Conservation (phyloP, 495 filamentous ascomycete species). For the Eremomyces bilateralis region DNA sequence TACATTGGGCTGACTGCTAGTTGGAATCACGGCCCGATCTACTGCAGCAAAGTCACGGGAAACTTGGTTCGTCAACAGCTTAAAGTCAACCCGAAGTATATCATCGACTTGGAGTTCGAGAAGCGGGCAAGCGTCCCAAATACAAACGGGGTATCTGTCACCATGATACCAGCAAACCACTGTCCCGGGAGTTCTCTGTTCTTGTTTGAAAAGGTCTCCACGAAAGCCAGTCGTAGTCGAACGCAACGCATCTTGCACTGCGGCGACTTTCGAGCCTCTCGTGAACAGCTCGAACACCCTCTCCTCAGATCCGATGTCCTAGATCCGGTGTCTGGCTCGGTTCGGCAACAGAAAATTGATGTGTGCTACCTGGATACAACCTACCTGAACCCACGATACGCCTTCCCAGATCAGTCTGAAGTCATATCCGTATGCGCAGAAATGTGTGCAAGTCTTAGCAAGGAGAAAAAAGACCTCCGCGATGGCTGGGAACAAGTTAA, state of each 20-base stretch:
- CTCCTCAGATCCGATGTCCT: conserved; percentile 51
- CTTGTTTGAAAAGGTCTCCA: conserved; percentile 62
- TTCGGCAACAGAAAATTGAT: conserved; percentile 68
- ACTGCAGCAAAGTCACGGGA: conserved; percentile 78
- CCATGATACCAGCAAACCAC: conserved; percentile 92
- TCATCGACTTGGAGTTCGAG: conserved; percentile 76
- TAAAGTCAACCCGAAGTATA: conserved; percentile 63
- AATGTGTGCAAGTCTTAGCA: conserved; percentile 55
- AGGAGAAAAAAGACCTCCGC: conserved; percentile 28
- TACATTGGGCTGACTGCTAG: conserved; percentile 75
- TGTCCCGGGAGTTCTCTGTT: conserved; percentile 90
- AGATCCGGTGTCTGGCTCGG: conserved; percentile 43
- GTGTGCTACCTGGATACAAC: conserved; percentile 94
- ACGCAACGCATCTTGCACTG: conserved; percentile 75
- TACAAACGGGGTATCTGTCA: conserved; percentile 63
- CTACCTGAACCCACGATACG: conserved; percentile 86
- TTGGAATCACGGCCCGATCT: conserved; percentile 90
- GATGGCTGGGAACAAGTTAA: conserved; percentile 31
- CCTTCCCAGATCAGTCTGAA: conserved; percentile 72
- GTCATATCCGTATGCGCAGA: conserved; percentile 76
- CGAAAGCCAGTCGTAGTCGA: conserved; percentile 31
- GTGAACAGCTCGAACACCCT: conserved; percentile 67
- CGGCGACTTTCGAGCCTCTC: conserved; percentile 84
- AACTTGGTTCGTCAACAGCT: conserved; percentile 78
- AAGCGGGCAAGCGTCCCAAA: conserved; percentile 53